Evolutionary conservation across 306 rosid species (phyloP), one percentile per base, ranked within the genome.

Genomic region (Sicyos baderoa): DNA sequence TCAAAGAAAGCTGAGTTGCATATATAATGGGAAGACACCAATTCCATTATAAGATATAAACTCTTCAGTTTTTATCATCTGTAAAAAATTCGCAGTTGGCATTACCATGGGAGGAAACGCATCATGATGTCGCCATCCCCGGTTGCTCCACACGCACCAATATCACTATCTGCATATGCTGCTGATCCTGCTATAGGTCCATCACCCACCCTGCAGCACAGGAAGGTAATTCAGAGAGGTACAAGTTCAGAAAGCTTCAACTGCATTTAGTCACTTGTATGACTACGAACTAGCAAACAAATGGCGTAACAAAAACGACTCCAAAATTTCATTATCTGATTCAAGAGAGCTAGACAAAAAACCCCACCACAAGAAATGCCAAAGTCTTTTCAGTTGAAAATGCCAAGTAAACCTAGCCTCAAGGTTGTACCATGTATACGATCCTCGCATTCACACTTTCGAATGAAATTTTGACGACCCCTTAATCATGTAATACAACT

Each of bases 21-120:
- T 45, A 65, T 18, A 65, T 44, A 15, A 47, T 13, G 4, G 19
- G 64, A 58, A 40, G 7, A 58, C 29, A 55, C 25, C 32, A 55
- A 14, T 17, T 18, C 18, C n/a, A 40, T n/a, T 15, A n/a, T 37
- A 22, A 9, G 32, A 63, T 42, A 9, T 52, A 42, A 64, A 12
- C 47, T 44, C 70, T 35, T 64, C 53, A 18, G 35, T 40, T 64
- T 19, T 42, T 12, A 5, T 57, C 64, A 12, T 57, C 64, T 9
- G 48, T 5, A 18, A 45, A n/a, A 65, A 47, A 44, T 23, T 4
- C 1, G 6, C 9, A 7, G 72, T 25, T 72, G 9, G 0, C 40
- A 42, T 54, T 85, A 93, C 98, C 97, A 86, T 49, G 98, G 98
- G 70, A 93, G 89, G 82, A 93, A 93, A 49, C 96, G 96, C 97